Percentiles rank a stretch among this genome's conserved stretches.
Evolutionary conservation across 2,329 filamentous ascomycete genomes (phyloP).

Genomic region (Penicillium sp.): DNA sequence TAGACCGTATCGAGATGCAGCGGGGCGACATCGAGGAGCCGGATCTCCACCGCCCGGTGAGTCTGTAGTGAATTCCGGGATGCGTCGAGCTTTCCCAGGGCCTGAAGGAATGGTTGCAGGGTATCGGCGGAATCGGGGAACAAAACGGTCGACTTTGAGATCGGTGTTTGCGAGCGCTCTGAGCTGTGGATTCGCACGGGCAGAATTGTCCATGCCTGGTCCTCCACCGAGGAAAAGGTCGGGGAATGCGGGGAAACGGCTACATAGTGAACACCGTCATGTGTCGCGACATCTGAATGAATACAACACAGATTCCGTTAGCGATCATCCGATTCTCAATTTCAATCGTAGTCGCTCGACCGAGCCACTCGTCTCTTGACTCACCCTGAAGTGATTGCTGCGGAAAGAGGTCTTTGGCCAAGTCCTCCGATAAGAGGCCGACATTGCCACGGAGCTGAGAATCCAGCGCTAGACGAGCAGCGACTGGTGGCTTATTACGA

Average conservation of each 20-base stretch:
- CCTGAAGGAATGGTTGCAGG: conserved; percentile 77
- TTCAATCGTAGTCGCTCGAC: neutral
- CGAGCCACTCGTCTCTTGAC: conserved; percentile 8
- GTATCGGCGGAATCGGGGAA: conserved; percentile 71
- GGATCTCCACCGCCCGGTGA: conserved; percentile 79
- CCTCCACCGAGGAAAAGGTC: conserved; percentile 53
- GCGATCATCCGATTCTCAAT: conserved; percentile 3
- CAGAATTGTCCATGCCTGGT: conserved; percentile 80
- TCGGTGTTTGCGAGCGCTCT: conserved; percentile 56
- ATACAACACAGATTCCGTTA: conserved; percentile 8
- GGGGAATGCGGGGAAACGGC: conserved; percentile 53
- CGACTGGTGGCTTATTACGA: conserved; percentile 70
- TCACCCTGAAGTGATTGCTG: conserved; percentile 58
- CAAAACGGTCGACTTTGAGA: conserved; percentile 78
- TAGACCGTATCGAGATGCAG: conserved; percentile 82
- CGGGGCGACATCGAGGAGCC: conserved; percentile 78
- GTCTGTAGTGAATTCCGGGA: conserved; percentile 73
- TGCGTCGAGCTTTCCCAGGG: conserved; percentile 72
- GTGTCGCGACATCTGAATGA: conserved; percentile 26
- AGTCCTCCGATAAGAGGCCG: conserved; percentile 82
- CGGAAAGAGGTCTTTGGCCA: conserved; percentile 78
- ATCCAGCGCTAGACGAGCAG: conserved; percentile 81
- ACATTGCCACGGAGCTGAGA: conserved; percentile 83
- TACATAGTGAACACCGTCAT: conserved; percentile 46
- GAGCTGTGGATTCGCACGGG: conserved; percentile 64